Evolutionary conservation across 129 eudicot species (phyloP), one percentile per base, ranked within the genome.

Genomic region (Centrapalus pauciflorus): DNA sequence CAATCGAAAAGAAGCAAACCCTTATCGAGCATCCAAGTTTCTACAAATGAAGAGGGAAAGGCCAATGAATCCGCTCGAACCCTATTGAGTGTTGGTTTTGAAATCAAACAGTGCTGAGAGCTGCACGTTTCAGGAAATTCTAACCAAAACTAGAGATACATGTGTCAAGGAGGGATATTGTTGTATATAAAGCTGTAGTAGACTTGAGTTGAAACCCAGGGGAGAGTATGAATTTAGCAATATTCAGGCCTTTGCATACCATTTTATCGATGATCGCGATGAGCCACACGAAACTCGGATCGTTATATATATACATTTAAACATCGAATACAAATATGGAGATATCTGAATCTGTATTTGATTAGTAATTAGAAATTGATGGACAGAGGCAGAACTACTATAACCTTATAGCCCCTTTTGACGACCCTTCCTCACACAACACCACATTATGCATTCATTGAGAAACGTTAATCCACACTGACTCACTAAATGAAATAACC

Each of bases 21-120:
- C 33, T 4, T 27, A n/a, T n/a, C 56, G 12, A 71, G 62, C 54
- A 61, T 56, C 56, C 70, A 78, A 67, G 59, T 6, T 48, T 67
- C 86, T 28, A n/a, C 58, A n/a, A 59, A 80, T 49, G 77, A 81
- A 66, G 37, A 74, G 59, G 35, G 76, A 19, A 84, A 81, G 75
- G 62, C 80, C 10, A 51, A 67, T 21, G 83, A 79, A 28, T 79
- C 84, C 0, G 54, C 87, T 54, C 71, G 48, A 69, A 80, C 89
- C 49, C 89, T 88, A 35, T 61, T 84, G 77, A 80, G 89, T 57
- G 70, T 85, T 51, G 96, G 89, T 21, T 79, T 88, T 13, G 92
- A 88, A 72, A 79, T 85, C 41, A 88, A 82, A 61, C 82, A 80
- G 34, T 73, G 85, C 73, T 84, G 76, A 84, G 49, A 38, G 21